Conservation (phyloP, 148 eudicot genomes). For the Rhododendron williamsianum region DNA sequence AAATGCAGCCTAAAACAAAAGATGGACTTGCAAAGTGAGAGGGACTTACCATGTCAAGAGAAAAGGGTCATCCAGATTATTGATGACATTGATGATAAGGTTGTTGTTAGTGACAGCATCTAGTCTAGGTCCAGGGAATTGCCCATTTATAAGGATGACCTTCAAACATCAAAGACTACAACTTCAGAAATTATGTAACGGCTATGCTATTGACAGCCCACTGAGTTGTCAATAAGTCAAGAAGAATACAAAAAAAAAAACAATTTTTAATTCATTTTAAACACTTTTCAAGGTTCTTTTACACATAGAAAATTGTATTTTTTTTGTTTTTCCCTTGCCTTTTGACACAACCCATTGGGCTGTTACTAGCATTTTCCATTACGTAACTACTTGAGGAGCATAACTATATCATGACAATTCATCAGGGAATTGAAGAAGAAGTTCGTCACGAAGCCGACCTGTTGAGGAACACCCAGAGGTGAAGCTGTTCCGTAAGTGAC, state of each 20-base stretch:
- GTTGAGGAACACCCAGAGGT: slow-evolving; percentile 74
- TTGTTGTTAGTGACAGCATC: slow-evolving; percentile 83
- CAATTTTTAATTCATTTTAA: no score
- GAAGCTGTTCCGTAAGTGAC: slow-evolving; percentile 71
- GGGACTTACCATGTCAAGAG: slow-evolving; percentile 73
- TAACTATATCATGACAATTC: neutral
- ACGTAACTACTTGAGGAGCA: neutral
- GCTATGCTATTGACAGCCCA: no score
- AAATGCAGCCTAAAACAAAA: neutral
- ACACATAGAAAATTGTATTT: no score
- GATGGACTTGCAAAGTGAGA: neutral
- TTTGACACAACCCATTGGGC: no score
- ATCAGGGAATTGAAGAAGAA: neutral
- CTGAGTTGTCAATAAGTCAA: no score
- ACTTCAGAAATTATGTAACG: neutral
- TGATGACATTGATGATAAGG: slow-evolving; percentile 61
- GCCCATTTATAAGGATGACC: slow-evolving; percentile 85
- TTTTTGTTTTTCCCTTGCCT: no score
- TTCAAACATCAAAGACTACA: slow-evolving; percentile 22
- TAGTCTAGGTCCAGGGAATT: slow-evolving; percentile 79
- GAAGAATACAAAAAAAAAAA: no score
- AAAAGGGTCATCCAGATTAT: slow-evolving; percentile 69
- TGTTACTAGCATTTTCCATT: no score
- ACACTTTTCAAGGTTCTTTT: no score
- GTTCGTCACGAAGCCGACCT: slow-evolving; percentile 31